Evolutionary conservation across 371 early-diverging fungal genomes (phyloP), one percentile per base, ranked within the genome.

Genomic region (Mucor circinelloides): DNA sequence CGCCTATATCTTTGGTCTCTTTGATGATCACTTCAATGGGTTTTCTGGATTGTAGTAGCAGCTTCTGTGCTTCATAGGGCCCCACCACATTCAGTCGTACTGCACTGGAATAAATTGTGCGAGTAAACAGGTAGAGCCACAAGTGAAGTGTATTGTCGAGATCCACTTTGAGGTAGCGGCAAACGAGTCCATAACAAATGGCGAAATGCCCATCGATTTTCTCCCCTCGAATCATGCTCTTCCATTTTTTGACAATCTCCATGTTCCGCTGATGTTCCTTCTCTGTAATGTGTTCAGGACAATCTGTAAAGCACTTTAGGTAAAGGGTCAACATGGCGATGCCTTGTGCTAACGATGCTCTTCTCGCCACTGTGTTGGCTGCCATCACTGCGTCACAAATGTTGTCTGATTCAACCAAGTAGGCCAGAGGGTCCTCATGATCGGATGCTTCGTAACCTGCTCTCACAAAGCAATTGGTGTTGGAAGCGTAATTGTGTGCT

Each of bases 71-170:
- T 65, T 91, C 88, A 70, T 94, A 94, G 10, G 97, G 97, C 0
- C 97, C 97, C 42, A 93, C 80, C 5, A 95, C 77, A 62, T 95
- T 95, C 25, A 95, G 83, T n/a, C 97, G 86, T 15, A 97, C 93
- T 0, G 94, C 95, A 0, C 95, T 91, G 8, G 95, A 95, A 60
- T 95, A 83, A 9, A 94, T 76, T 4, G 93, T 87, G 3, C 95
- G 89, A 12, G 91, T 88, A 77, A 93, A 94, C 17, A 92, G 81
- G 76, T 94, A 95, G 38, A 95, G 70, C 78, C 88, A 91, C 42
- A 95, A 79, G 71, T 91, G 89, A 57, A 87, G 80, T 3, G 92
- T 86, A 54, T 88, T 88, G 17, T 87, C 93, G 88, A 81, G 65
- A 74, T 81, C 80, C 0, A 93, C 80, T 44, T 82, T 81, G 0